Evolutionary conservation across 2,329 filamentous ascomycete genomes (phyloP).

Genomic region (Phialophora expanda): DNA sequence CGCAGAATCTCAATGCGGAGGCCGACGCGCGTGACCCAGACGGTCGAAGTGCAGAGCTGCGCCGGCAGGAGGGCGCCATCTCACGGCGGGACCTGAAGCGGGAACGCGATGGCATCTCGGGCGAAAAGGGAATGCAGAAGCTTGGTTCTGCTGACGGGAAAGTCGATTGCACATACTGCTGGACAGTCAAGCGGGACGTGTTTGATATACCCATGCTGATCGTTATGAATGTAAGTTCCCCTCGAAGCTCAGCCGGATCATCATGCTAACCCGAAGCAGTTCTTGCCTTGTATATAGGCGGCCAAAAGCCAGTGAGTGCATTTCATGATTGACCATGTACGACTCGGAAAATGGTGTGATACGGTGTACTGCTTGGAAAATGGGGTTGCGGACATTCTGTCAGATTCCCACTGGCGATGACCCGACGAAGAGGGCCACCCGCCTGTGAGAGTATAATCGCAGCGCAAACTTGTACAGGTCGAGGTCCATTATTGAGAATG

Average conservation of each 20-base stretch:
- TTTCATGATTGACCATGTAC: conserved; percentile 9
- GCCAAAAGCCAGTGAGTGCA: conserved; percentile 17
- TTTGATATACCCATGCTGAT: conserved; percentile 69
- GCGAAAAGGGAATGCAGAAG: conserved; percentile 73
- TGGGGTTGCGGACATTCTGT: not conserved
- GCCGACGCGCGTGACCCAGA: conserved; percentile 51
- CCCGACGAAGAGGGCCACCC: not conserved
- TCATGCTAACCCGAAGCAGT: conserved; percentile 33
- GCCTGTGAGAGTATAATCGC: not conserved
- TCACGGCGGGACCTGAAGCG: conserved; percentile 34
- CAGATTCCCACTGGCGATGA: not conserved
- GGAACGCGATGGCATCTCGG: conserved; percentile 53
- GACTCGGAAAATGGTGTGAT: not conserved
- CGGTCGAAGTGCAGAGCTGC: conserved; percentile 47
- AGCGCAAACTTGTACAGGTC: not conserved
- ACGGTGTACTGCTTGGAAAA: not conserved
- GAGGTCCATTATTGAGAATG: not conserved
- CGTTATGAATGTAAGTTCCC: conserved; percentile 20
- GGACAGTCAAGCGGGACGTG: conserved; percentile 94
- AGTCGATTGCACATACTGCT: conserved; percentile 93
- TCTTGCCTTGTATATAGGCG: conserved; percentile 42
- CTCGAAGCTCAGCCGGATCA: not conserved
- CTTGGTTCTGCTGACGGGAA: conserved; percentile 83
- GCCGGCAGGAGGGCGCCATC: conserved; percentile 26
- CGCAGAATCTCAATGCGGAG: conserved; percentile 39